Percentiles rank a stretch among this genome's conserved stretches.
Conservation (phyloP, 495 filamentous ascomycete species). For the Aspergillus campestris region DNA sequence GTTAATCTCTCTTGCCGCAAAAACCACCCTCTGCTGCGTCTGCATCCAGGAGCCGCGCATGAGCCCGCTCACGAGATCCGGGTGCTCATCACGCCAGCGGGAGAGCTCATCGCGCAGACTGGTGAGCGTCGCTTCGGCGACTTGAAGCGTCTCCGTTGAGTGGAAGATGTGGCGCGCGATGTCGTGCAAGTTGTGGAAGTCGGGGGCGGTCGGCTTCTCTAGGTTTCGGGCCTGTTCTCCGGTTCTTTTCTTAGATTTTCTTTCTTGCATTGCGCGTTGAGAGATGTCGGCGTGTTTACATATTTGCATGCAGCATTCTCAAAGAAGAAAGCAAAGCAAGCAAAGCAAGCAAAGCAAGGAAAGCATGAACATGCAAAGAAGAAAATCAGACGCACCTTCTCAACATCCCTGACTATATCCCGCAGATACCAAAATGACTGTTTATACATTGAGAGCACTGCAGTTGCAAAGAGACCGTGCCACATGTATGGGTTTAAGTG, state of each 20-base stretch:
- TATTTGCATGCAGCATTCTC: too few species aligned
- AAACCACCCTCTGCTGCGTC: slow-evolving; percentile 8
- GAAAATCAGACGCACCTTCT: slow-evolving; percentile 8
- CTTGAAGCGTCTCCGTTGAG: slow-evolving; percentile 35
- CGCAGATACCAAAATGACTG: slow-evolving; percentile 9
- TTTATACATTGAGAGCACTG: slow-evolving; percentile 4
- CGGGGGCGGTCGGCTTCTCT: slow-evolving; percentile 7
- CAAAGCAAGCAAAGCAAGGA: not conserved
- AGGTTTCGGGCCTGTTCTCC: not conserved
- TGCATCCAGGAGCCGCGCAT: slow-evolving; percentile 3
- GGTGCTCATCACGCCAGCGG: slow-evolving; percentile 7
- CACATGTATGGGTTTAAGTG: slow-evolving; percentile 9
- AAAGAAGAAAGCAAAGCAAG: too few species aligned
- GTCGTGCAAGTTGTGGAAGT: slow-evolving; percentile 34
- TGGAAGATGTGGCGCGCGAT: slow-evolving; percentile 41
- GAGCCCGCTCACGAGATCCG: not conserved
- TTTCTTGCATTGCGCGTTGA: too few species aligned
- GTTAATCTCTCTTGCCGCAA: slow-evolving; percentile 11
- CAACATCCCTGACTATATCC: slow-evolving; percentile 8
- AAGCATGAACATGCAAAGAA: not conserved
- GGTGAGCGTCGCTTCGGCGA: slow-evolving; percentile 26
- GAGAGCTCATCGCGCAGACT: slow-evolving; percentile 25
- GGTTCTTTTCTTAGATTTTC: too few species aligned
- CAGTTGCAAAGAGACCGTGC: slow-evolving; percentile 7
- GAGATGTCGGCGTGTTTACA: too few species aligned